A percentile compares a stretch with the other conserved stretches of the same genome.
phyloP scores from a whole-genome alignment of 169 alveolate species.

The Plasmodium adleri region DNA sequence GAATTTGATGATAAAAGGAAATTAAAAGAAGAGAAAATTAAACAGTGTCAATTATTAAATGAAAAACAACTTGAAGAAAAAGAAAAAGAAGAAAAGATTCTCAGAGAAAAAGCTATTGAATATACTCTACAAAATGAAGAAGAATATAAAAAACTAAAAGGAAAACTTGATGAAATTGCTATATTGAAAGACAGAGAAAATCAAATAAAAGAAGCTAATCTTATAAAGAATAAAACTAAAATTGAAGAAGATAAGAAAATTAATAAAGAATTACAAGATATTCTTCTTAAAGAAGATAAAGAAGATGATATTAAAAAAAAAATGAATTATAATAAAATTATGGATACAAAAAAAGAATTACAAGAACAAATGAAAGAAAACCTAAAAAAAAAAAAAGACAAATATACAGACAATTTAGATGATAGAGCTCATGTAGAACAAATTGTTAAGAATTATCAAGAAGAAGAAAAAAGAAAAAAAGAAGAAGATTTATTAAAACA shows the following conservation, averaged over 20 bases:
- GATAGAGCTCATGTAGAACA: slow-evolving; percentile 58
- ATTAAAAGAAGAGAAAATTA: slow-evolving; percentile 41
- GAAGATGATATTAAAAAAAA: slow-evolving; percentile 46
- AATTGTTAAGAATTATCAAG: slow-evolving; percentile 35
- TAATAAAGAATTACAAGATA: slow-evolving; percentile 39
- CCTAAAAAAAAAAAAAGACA: slow-evolving; percentile 44
- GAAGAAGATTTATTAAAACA: slow-evolving; percentile 57
- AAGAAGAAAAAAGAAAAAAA: slow-evolving; percentile 70
- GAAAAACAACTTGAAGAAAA: slow-evolving; percentile 64
- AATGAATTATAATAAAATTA: slow-evolving; percentile 35
- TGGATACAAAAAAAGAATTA: slow-evolving; percentile 69
- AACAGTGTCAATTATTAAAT: slow-evolving; percentile 35
- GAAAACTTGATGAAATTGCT: slow-evolving; percentile 59
- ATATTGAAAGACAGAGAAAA: slow-evolving; percentile 57
- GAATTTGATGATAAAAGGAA: slow-evolving; percentile 40
- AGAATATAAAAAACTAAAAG: slow-evolving; percentile 56
- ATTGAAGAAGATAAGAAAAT: slow-evolving; percentile 33
- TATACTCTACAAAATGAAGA: slow-evolving; percentile 70
- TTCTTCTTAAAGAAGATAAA: slow-evolving; percentile 44
- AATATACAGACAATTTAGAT: slow-evolving; percentile 18
- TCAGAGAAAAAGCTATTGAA: slow-evolving; percentile 61
- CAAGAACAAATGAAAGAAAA: slow-evolving; percentile 71
- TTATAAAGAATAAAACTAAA: slow-evolving; percentile 15
- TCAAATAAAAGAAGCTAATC: slow-evolving; percentile 65
- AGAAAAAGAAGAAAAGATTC: slow-evolving; percentile 30